Conservation (phyloP, 202 grass and related monocot genomes). For the Carex sylvatica region DNA sequence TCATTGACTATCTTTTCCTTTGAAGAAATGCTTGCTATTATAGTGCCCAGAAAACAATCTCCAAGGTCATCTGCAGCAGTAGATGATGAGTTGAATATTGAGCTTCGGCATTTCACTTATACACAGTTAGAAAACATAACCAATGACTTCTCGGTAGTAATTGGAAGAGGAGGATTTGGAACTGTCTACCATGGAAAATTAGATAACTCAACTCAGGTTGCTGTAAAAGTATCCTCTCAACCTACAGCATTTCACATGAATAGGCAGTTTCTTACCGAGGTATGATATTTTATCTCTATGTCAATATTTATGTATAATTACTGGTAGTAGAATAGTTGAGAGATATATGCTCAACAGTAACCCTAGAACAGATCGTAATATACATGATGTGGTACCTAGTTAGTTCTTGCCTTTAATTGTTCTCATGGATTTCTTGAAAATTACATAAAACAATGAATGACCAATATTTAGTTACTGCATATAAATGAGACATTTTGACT, state of each 20-base stretch:
- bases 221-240: slow-evolving; percentile 41
- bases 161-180: slow-evolving; percentile 55
- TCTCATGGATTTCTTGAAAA: not conserved
- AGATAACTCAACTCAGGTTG: slow-evolving; percentile 36
- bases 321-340: slow-evolving; percentile 15
- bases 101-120: slow-evolving; percentile 29
- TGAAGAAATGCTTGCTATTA: not conserved
- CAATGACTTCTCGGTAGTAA: slow-evolving; percentile 22
- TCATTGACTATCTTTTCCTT: not conserved
- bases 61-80: not conserved
- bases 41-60: not conserved
- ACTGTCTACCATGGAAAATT: slow-evolving; percentile 31
- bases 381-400: not conserved
- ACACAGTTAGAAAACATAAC: slow-evolving; percentile 35
- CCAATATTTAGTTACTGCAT: not conserved
- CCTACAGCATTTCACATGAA: slow-evolving; percentile 28
- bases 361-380: not conserved
- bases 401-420: not conserved
- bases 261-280: slow-evolving; percentile 49
- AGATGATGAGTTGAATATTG: not conserved
- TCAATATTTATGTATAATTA: not conserved
- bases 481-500: not conserved
- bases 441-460: not conserved
- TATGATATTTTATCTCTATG: not conserved
- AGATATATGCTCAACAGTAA: not conserved